Base-by-base conservation (phyloP, 164 flowering plant species). In the Stephania japonica region DNA sequence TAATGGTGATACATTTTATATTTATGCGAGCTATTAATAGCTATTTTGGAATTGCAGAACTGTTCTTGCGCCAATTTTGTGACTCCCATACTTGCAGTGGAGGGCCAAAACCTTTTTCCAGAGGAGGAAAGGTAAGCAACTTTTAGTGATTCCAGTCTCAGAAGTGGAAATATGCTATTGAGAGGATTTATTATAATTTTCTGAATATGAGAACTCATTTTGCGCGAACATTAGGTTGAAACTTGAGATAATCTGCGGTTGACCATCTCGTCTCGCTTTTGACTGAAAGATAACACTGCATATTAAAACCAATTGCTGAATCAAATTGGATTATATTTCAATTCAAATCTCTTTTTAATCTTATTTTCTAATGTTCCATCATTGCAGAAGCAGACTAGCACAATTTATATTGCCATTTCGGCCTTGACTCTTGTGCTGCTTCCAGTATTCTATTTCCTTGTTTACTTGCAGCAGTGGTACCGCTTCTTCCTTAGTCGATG, bases 61-160 rank as follows among this genome's bases (percentile, higher is more conserved):
- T 91, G 72, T 95, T 95, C 83, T 74, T 95, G 84, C 92, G 81
- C 73, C 99, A 95, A 81, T 95, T 95, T 67, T 95, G 99, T 75
- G 96, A 90, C 83, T 91, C 95, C 68, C 99, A 93, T 77, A 86
- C 91, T 68, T 95, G 97, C 84, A 79, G 85, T 0, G 87, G 87
- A 72, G 81, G 83, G 74, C 79, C 12, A 43, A 87, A 90, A 79
- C 93, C 89, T 13, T 95, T 95, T 71, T 64, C 94, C 42, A 87
- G 86, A 80, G 97, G 97, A 59, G 87, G 89, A 78, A 86, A 70
- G 88, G 97, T 94, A 84, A 24, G 44, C 76, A 23, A 14, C 50
- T 8, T 73, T 68, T 38, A 25, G 41, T 76, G 23, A 53, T 65
- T 49, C 41, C 7, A 66, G 42, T 76, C 49, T 69, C 23, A 47